A percentile compares a stretch with the other conserved stretches of the same genome.
Evolutionary conservation across 805 yeast genomes (phyloP).

Genomic region (Gaillardinia entomophila): DNA sequence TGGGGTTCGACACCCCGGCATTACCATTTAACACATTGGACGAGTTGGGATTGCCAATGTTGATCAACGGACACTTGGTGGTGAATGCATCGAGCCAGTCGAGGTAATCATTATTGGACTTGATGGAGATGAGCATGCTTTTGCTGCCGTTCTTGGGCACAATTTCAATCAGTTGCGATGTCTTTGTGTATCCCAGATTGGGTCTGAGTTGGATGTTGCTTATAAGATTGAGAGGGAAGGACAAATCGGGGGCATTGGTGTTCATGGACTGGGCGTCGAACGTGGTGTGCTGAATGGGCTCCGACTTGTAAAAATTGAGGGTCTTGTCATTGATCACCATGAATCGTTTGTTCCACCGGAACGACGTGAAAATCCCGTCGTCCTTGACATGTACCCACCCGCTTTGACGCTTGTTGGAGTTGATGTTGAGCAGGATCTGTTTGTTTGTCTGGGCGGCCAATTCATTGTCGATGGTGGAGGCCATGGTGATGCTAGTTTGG

Average conservation of each 20-base stretch:
- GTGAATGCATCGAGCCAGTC: constrained; percentile 90
- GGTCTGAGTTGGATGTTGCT: constrained; percentile 56
- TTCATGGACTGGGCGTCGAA: constrained; percentile 25
- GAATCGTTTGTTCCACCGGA: constrained; percentile 89
- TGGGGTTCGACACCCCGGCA: constrained; percentile 77
- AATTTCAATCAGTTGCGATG: constrained; percentile 68
- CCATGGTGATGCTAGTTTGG: constrained; percentile 1
- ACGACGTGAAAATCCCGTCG: constrained; percentile 76
- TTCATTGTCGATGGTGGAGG: background rate
- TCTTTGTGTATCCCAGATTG: constrained; percentile 29
- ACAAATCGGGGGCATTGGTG: constrained; percentile 23
- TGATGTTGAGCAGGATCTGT: constrained; percentile 11
- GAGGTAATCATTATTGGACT: constrained; percentile 71
- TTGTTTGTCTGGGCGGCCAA: constrained; percentile 3
- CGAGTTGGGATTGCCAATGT: constrained; percentile 20
- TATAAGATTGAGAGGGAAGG: constrained; percentile 34
- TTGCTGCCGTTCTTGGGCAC: constrained; percentile 49
- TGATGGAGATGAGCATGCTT: constrained; percentile 69
- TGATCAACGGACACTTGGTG: constrained; percentile 64
- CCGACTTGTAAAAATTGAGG: constrained; percentile 69
- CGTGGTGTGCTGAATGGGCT: constrained; percentile 24
- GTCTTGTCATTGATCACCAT: constrained; percentile 72
- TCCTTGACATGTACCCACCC: constrained; percentile 94
- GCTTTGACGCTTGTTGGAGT: constrained; percentile 32
- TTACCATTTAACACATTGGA: constrained; percentile 15